These are phyloP conservation scores for Colletotrichum navitas DNA, from an alignment of 2,329 filamentous ascomycete genomes.

Conservation along the genomic window DNA sequence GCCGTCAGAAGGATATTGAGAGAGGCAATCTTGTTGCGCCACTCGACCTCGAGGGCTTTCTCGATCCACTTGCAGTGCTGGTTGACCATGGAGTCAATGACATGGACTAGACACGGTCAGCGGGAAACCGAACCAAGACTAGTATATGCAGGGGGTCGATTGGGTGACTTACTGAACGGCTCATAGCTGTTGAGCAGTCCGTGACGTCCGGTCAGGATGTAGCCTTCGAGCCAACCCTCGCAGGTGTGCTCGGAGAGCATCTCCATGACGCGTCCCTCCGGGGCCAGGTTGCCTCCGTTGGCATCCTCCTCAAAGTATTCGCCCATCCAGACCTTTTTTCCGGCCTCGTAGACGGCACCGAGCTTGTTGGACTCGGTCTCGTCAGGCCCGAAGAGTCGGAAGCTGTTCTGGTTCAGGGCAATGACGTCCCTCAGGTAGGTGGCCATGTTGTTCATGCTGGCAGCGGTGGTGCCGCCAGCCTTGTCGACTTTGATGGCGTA, in stretches of 20 bases:
- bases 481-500: conserved; percentile 74
- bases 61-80: conserved; percentile 87
- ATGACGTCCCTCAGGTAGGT: conserved; percentile 77
- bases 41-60: conserved; percentile 83
- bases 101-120: conserved; percentile 63
- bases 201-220: conserved; percentile 80
- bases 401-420: conserved; percentile 72
- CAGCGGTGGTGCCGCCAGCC: conserved; percentile 67
- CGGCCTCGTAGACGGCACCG: conserved; percentile 75
- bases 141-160: background rate
- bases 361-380: conserved; percentile 89
- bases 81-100: conserved; percentile 89
- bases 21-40: conserved; percentile 79
- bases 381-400: conserved; percentile 83
- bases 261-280: conserved; percentile 81
- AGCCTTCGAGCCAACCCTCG: conserved; percentile 86
- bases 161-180: conserved; percentile 67
- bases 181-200: conserved; percentile 86
- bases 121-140: background rate
- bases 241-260: conserved; percentile 86
- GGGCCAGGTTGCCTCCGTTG: conserved; percentile 79
- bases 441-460: conserved; percentile 79
- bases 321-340: conserved; percentile 85
- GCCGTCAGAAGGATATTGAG: conserved; percentile 85
- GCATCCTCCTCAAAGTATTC: conserved; percentile 82